Conservation (phyloP, 805 yeast genomes). For the Middelhovenomyces tepae region DNA sequence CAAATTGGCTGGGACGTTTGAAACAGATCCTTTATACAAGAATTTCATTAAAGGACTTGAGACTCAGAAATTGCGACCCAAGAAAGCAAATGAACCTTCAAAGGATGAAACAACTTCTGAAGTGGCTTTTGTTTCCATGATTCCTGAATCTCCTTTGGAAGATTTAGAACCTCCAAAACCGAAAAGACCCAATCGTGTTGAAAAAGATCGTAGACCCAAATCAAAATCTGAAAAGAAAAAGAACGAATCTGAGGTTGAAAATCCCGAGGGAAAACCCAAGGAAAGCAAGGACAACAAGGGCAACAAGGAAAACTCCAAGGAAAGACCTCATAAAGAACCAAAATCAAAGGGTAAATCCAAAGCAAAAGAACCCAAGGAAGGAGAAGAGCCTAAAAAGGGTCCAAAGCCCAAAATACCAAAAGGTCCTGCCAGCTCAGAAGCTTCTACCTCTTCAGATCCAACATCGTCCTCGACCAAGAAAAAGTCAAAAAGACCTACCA, state of each 20-base stretch:
- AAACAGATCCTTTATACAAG: slow-evolving; percentile 24
- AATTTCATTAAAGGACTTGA: slow-evolving; percentile 26
- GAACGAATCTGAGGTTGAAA: slow-evolving; percentile 10
- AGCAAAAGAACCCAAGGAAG: not conserved
- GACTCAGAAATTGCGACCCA: slow-evolving; percentile 5
- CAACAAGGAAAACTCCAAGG: slow-evolving; percentile 5
- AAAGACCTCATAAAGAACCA: not conserved
- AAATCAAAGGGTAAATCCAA: slow-evolving; percentile 1
- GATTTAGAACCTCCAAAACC: slow-evolving; percentile 22
- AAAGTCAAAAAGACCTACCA: no score
- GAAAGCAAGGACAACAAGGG: slow-evolving; percentile 6
- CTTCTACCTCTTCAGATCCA: no score
- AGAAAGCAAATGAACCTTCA: slow-evolving; percentile 14
- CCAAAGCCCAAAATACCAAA: no score
- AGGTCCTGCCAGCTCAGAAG: slow-evolving; percentile 2
- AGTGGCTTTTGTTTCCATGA: slow-evolving; percentile 2
- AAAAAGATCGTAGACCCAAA: slow-evolving; percentile 2
- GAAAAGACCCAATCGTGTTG: slow-evolving; percentile 5
- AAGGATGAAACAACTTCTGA: slow-evolving; percentile 20
- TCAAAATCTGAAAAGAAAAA: slow-evolving; percentile 1
- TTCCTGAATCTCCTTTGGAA: not conserved
- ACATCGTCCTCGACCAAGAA: no score
- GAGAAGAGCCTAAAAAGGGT: slow-evolving; percentile 1
- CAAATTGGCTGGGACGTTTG: slow-evolving; percentile 26
- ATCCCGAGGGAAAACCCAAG: slow-evolving; percentile 3